phyloP scores from a whole-genome alignment of 2,329 filamentous ascomycete species.

The Clonostachys sp. region DNA sequence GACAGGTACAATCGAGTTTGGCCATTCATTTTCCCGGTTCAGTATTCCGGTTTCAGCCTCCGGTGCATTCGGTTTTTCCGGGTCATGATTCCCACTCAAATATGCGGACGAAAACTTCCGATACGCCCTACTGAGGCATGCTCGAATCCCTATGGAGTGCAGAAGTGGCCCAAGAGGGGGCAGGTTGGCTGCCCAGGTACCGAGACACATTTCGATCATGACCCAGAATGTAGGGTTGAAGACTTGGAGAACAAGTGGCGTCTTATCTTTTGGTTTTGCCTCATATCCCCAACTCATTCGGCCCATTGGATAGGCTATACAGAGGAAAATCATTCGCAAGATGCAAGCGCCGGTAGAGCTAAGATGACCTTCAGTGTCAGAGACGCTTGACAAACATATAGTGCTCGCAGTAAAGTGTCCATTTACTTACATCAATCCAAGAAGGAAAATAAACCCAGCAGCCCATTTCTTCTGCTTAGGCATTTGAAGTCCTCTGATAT shows the following conservation, averaged over 20 bases:
- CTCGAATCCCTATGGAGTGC: neutral
- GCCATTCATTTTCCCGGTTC: no score
- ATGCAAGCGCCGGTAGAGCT: constrained; percentile 4
- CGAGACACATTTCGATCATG: constrained; percentile 5
- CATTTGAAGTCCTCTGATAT: constrained; percentile 4
- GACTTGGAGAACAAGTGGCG: constrained; percentile 4
- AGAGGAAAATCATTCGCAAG: constrained; percentile 5
- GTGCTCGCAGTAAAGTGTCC: no score
- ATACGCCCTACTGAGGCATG: neutral
- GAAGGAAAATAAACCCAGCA: constrained; percentile 1
- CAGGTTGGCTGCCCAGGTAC: constrained; percentile 5
- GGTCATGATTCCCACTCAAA: neutral
- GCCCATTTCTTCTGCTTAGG: constrained; percentile 5
- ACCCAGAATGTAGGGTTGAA: constrained; percentile 6
- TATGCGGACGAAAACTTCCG: neutral
- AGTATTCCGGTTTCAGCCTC: no score
- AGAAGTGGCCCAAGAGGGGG: constrained; percentile 3
- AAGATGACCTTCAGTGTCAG: neutral
- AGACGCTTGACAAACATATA: neutral
- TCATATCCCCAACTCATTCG: constrained; percentile 4
- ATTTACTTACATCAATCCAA: constrained; percentile 4
- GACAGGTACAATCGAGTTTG: no score
- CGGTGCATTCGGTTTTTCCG: no score
- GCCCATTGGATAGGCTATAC: constrained; percentile 3
- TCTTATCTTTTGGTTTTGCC: neutral